Evolutionary conservation across 768 basidiomycete genomes (phyloP), one percentile per base, ranked within the genome.

Genomic region (Russula abietina): DNA sequence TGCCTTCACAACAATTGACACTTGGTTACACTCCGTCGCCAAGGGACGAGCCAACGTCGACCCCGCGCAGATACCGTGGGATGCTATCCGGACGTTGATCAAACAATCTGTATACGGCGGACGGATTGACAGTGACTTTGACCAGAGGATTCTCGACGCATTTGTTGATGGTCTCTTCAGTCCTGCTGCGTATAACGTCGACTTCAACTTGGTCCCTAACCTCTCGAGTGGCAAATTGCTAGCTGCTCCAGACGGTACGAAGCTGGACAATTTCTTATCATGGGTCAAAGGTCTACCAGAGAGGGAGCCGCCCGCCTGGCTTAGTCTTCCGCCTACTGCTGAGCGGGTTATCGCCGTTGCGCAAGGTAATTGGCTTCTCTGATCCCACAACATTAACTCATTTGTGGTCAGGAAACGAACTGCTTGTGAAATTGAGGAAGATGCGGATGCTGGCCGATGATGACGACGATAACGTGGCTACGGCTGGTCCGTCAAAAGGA

Each of bases 31-130:
- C 55, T 72, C 81, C 0, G 80, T 89, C 55, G 88, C 95, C 5
- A 90, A 92, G 72, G 96, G 95, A 24, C 82, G 88, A 58, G 82
- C 94, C 4, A 98, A 98, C 71, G 83, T 99, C 60, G 90, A 98
- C 71, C 97, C 97, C 1, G 87, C 84, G 0, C 79, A 81, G 11
- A 94, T 99, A 55, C 97, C 97, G 4, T 98, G 97, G 95, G 86
- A 89, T 67, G 96, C 97, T 14, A 76, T 99, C n/a, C 83, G 93
- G 41, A 89, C 89, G 0, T 81, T 98, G 57, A 83, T 99, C 77
- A 98, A 96, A 70, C 91, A 98, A 71, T 93, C 93, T 8, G 90
- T 99, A 24, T 99, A 99, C 69, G 93, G 94, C 63, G 94, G 96
- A 16, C 79, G 95, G 60, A 80, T 97, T 55, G 95, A 98, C 77